Evolutionary conservation across 2,329 filamentous ascomycete genomes (phyloP), one percentile per base, ranked within the genome.

Genomic region (Cladosporium sp.): DNA sequence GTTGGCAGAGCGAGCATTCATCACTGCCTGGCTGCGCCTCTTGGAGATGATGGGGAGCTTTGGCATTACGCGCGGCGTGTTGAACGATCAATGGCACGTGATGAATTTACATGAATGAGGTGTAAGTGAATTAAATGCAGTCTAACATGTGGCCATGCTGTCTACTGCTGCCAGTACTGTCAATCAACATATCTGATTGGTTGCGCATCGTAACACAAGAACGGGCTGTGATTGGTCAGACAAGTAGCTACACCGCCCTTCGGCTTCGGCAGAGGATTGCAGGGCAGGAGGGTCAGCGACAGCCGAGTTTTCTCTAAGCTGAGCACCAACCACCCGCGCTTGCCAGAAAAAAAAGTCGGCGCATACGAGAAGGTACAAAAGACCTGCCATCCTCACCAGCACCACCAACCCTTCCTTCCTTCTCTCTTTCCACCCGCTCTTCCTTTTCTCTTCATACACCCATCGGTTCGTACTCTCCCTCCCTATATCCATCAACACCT

Each of bases 291-390:
- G 6, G 13, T 19, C 16, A 9, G 16, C 16, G 7, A 16, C n/a
- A 40, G 19, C 38, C 38, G 16, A 19, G 38, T 9, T 16, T n/a
- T n/a, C n/a, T n/a, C n/a, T n/a, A n/a, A n/a, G n/a, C n/a, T 27
- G 12, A 40, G 38, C 38, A 40, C 38, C 38, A 40, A 22, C 27
- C 25, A 39, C 18, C 36, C 20, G 25, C 32, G 16, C 7, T 9
- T 11, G 5, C 5, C 11, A n/a, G 15, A n/a, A 35, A 40, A 48
- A 48, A 48, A 48, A 48, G 45, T 48, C 41, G 43, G 13, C 43
- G 43, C 35, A 18, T 48, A 48, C 45, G 32, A 40, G 40, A 40
- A 36, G 29, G n/a, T n/a, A n/a, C n/a, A n/a, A n/a, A n/a, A n/a
- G n/a, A n/a, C n/a, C n/a, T n/a, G n/a, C n/a, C n/a, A n/a, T n/a